Conservation (phyloP, 306 rosid genomes). For the Rubus parviflorus region DNA sequence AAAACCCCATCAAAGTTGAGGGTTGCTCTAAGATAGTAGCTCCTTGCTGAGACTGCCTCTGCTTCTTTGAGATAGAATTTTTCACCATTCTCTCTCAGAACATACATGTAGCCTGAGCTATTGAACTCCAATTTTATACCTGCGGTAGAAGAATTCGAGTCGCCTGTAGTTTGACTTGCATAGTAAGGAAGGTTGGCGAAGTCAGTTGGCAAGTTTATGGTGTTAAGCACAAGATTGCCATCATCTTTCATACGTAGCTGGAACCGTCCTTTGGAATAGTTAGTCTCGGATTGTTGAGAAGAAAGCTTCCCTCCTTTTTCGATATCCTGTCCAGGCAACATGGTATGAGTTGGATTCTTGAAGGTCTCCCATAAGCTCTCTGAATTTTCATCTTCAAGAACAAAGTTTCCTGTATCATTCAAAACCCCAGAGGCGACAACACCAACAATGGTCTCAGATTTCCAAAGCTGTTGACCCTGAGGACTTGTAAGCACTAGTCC, state of each 20-base stretch:
- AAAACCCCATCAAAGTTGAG: conserved; percentile 57
- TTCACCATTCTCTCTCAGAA: conserved; percentile 30
- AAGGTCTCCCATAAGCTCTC: conserved; percentile 43
- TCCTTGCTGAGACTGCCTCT: background rate
- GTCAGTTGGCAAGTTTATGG: conserved; percentile 28
- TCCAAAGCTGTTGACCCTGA: conserved; percentile 14
- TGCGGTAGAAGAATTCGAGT: conserved; percentile 4
- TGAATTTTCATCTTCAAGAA: background rate
- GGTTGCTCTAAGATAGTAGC: conserved; percentile 40
- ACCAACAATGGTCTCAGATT: background rate
- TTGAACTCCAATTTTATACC: conserved; percentile 40
- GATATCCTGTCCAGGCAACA: conserved; percentile 47
- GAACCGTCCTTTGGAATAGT: conserved; percentile 44
- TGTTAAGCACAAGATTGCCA: conserved; percentile 40
- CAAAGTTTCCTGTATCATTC: conserved; percentile 22
- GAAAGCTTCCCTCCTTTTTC: conserved; percentile 20
- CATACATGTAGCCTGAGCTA: conserved; percentile 34
- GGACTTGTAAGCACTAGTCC: conserved; percentile 10
- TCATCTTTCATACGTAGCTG: conserved; percentile 27
- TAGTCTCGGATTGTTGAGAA: conserved; percentile 24
- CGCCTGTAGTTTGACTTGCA: background rate
- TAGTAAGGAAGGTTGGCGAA: conserved; percentile 1
- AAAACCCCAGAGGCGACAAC: background rate
- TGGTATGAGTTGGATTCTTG: conserved; percentile 44
- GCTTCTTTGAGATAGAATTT: background rate